Conservation (phyloP, 306 rosid species). For the Citrullus mucosospermus region DNA sequence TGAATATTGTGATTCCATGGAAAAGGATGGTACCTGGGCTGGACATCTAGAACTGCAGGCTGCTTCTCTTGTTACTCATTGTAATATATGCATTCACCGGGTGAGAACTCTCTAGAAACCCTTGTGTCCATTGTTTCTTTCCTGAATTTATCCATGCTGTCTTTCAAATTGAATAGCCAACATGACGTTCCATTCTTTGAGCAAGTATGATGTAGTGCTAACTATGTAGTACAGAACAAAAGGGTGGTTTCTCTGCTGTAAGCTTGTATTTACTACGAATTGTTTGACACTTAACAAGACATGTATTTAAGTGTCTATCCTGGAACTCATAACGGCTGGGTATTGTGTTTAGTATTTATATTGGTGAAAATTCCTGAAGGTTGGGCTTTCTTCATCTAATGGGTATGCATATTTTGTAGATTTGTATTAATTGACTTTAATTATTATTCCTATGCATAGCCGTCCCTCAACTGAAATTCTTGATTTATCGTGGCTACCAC, state of each 20-base stretch:
- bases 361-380: neutral
- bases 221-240: neutral
- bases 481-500: neutral
- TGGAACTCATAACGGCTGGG: neutral
- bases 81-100: constrained; percentile 72
- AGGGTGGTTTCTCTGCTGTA: neutral
- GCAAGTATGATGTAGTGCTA: neutral
- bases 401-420: neutral
- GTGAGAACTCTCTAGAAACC: constrained; percentile 21
- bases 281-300: neutral
- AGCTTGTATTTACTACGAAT: neutral
- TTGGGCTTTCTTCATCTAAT: neutral
- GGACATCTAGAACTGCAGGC: constrained; percentile 89
- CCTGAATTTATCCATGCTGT: neutral
- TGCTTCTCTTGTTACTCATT: constrained; percentile 66
- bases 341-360: neutral
- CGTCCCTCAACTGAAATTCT: neutral
- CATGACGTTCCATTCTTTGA: neutral
- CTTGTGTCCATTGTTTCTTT: constrained; percentile 6
- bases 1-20: constrained; percentile 68
- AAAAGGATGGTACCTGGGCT: constrained; percentile 79
- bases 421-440: neutral
- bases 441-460: neutral
- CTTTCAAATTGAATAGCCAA: neutral
- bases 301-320: neutral